These are phyloP conservation scores for Hygrophorus russula DNA, from an alignment of 768 basidiomycete genomes.

Conservation along the genomic window DNA sequence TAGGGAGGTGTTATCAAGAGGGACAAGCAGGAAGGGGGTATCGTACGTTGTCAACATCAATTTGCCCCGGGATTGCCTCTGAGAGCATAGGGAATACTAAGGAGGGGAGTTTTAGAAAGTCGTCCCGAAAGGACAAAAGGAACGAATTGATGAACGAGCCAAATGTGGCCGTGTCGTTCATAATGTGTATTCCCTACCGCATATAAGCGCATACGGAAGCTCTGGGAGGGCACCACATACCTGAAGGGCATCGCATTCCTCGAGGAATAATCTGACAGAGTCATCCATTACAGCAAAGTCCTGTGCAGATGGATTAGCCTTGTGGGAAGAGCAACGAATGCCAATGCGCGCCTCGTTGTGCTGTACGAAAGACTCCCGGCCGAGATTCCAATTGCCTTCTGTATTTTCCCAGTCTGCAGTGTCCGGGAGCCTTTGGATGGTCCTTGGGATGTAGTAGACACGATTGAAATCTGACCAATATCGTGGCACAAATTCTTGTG, in stretches of 20 bases:
- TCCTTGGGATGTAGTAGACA: constrained; percentile 53
- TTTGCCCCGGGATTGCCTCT: constrained; percentile 19
- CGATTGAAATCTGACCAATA: constrained; percentile 67
- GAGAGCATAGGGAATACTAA: constrained; percentile 52
- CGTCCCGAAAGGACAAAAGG: constrained; percentile 52
- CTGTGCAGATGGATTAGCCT: constrained; percentile 20
- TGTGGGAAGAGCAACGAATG: not conserved
- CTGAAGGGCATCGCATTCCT: constrained; percentile 70
- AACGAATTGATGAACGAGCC: constrained; percentile 55
- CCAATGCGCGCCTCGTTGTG: constrained; percentile 39
- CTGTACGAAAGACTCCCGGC: constrained; percentile 38
- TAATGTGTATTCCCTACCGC: constrained; percentile 56
- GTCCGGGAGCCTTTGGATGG: constrained; percentile 55
- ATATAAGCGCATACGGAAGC: not conserved
- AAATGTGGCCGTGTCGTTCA: constrained; percentile 49
- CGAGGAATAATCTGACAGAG: constrained; percentile 52
- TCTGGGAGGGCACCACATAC: constrained; percentile 21
- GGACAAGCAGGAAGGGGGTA: constrained; percentile 4
- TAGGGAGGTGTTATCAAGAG: constrained; percentile 13
- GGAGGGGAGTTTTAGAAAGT: constrained; percentile 51
- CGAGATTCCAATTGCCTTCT: constrained; percentile 45
- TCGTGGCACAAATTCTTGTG: constrained; percentile 23
- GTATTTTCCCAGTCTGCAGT: constrained; percentile 39
- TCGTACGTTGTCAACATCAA: constrained; percentile 32
- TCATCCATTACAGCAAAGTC: constrained; percentile 59